Evolutionary conservation across 257 asterid species (phyloP).

Genomic region (Coffea eugenioides): DNA sequence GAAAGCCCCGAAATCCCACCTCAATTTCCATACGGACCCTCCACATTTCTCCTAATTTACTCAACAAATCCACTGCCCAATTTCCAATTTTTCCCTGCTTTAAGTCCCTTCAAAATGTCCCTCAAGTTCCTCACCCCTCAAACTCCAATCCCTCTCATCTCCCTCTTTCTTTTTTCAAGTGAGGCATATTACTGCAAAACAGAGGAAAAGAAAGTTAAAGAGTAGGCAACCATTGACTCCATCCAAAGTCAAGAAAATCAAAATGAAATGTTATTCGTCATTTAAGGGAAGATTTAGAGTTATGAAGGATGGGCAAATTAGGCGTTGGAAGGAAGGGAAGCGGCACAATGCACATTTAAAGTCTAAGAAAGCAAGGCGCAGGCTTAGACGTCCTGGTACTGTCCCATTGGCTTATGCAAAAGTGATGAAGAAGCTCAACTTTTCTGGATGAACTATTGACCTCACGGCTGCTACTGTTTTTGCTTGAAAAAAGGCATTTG

Average conservation of each 20-base stretch:
- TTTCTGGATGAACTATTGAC: constrained; percentile 41
- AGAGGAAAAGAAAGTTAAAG: constrained; percentile 70
- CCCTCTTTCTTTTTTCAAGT: constrained; percentile 49
- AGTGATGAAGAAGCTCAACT: constrained; percentile 86
- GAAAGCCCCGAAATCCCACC: constrained; percentile 13
- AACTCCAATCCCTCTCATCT: constrained; percentile 27
- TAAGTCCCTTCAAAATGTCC: constrained; percentile 31
- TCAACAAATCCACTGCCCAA: constrained; percentile 23
- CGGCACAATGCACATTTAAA: constrained; percentile 75
- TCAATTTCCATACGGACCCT: constrained; percentile 32
- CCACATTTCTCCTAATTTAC: constrained; percentile 37
- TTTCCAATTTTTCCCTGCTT: constrained; percentile 29
- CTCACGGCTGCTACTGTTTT: not conserved
- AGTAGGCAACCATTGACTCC: constrained; percentile 77
- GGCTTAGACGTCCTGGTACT: constrained; percentile 74
- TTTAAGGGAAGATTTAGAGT: constrained; percentile 68
- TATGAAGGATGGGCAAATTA: constrained; percentile 67
- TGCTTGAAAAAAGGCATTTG: constrained; percentile 3
- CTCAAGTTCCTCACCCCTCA: constrained; percentile 18
- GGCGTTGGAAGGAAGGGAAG: constrained; percentile 82
- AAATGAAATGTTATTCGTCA: constrained; percentile 77
- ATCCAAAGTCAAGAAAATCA: constrained; percentile 71
- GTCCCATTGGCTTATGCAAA: constrained; percentile 87
- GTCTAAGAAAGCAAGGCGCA: constrained; percentile 79
- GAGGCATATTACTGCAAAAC: constrained; percentile 71